Evolutionary conservation across 805 yeast species (phyloP).

Genomic region (Millerozyma acaciae): DNA sequence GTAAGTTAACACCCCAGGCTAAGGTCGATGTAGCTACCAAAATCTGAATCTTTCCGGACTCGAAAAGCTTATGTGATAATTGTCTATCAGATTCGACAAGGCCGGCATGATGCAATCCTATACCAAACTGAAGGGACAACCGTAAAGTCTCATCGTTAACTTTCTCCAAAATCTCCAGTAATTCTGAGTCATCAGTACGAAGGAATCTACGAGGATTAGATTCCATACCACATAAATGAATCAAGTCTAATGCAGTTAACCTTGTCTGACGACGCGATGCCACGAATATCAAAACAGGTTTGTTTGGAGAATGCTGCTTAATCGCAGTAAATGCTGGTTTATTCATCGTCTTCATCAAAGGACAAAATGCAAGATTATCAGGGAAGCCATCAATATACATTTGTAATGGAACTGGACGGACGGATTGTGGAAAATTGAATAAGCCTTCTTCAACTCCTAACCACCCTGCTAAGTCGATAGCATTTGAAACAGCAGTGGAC

Average conservation of each 20-base stretch:
- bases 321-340: slow-evolving; percentile 91
- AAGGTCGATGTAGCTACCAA: slow-evolving; percentile 77
- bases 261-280: slow-evolving; percentile 83
- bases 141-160: slow-evolving; percentile 83
- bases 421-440: slow-evolving; percentile 77
- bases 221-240: slow-evolving; percentile 76
- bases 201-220: slow-evolving; percentile 70
- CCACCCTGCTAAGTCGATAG: slow-evolving; percentile 85
- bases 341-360: slow-evolving; percentile 83
- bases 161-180: slow-evolving; percentile 42
- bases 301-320: slow-evolving; percentile 80
- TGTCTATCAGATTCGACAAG: slow-evolving; percentile 69
- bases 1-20: slow-evolving; percentile 85
- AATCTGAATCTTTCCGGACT: slow-evolving; percentile 65
- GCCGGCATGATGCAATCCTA: slow-evolving; percentile 82
- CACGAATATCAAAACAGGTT: slow-evolving; percentile 82
- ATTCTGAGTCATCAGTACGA: slow-evolving; percentile 60
- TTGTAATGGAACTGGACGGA: slow-evolving; percentile 80
- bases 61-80: slow-evolving; percentile 67
- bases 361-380: slow-evolving; percentile 75
- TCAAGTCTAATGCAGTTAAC: slow-evolving; percentile 72
- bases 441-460: slow-evolving; percentile 68
- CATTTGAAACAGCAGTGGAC: slow-evolving; percentile 85
- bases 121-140: slow-evolving; percentile 72
- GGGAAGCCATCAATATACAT: slow-evolving; percentile 88